Evolutionary conservation across 306 rosid species (phyloP), one percentile per base, ranked within the genome.

Genomic region (Canavalia gladiata): DNA sequence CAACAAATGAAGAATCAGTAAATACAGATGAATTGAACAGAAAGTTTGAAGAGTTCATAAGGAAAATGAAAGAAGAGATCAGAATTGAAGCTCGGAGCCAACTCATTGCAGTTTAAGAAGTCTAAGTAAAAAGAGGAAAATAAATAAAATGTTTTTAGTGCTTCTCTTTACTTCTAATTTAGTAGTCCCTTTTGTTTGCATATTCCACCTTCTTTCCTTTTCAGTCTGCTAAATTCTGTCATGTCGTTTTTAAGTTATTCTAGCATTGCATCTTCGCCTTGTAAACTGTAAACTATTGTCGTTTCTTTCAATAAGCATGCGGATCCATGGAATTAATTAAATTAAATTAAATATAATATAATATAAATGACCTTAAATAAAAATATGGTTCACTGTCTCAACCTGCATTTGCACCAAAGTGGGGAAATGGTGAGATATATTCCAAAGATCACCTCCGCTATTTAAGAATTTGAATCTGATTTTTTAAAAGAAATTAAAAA

Each of bases 31-130:
- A 93, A 81, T 69, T 93, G 81, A 90, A 93, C 82, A 84, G 84
- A 74, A 93, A 86, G 81, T 55, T 90, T 41, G 97, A 93, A 82
- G 97, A 93, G 33, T 91, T 93, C 70, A 90, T 93, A 54, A 81
- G 90, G 84, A 87, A 81, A 74, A 87, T 84, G 86, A 87, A 82
- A 76, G 84, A 87, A 57, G 88, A 87, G 54, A 87, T 87, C 33
- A 87, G 86, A 63, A 84, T 87, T 79, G 90, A 87, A 84, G 88
- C 90, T 74, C 84, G 68, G 74, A 81, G 66, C 37, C 90, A 54
- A 0, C 84, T 80, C 59, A 80, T 87, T 69, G 83, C 86, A 11
- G 91, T 85, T 34, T 89, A 86, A 84, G 56, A 42, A 39, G 47
- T 65, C n/a, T 50, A 28, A 29, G 8, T 34, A 39, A n/a, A 74